phyloP scores from a whole-genome alignment of 495 filamentous ascomycete species.

The Xanthoparmelia taractica region DNA sequence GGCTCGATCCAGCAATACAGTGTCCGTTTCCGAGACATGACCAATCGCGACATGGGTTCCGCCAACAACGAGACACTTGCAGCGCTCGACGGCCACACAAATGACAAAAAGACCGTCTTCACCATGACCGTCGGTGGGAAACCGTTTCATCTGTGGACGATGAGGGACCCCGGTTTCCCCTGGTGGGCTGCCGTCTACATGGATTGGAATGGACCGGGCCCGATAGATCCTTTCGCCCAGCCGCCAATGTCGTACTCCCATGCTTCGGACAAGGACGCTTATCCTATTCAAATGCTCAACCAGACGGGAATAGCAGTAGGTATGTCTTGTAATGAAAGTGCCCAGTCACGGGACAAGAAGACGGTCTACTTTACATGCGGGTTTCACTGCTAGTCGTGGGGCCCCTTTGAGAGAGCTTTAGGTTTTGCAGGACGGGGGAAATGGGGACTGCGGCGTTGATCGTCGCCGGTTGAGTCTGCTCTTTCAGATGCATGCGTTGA shows the following conservation, averaged over 20 bases:
- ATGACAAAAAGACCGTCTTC: background rate
- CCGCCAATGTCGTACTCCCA: background rate
- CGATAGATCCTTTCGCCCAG: background rate
- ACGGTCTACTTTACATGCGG: background rate
- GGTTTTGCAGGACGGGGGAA: no score
- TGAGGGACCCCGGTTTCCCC: background rate
- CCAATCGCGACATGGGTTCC: background rate
- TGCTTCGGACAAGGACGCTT: no score
- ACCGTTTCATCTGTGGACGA: background rate
- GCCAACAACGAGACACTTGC: background rate
- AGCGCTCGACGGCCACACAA: background rate
- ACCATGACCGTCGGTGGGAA: background rate
- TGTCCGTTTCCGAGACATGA: no score
- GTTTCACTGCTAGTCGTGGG: background rate
- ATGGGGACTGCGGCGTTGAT: background rate
- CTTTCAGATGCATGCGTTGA: no score
- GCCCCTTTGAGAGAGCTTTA: background rate
- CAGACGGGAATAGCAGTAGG: no score
- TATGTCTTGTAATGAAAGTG: background rate
- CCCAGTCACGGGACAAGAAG: no score
- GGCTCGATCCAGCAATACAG: no score
- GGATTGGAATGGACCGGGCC: background rate
- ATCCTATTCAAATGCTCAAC: no score
- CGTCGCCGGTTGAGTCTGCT: background rate
- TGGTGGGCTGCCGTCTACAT: background rate